Evolutionary conservation across 305 asterid species (phyloP).

Genomic region (Striga hermonthica): DNA sequence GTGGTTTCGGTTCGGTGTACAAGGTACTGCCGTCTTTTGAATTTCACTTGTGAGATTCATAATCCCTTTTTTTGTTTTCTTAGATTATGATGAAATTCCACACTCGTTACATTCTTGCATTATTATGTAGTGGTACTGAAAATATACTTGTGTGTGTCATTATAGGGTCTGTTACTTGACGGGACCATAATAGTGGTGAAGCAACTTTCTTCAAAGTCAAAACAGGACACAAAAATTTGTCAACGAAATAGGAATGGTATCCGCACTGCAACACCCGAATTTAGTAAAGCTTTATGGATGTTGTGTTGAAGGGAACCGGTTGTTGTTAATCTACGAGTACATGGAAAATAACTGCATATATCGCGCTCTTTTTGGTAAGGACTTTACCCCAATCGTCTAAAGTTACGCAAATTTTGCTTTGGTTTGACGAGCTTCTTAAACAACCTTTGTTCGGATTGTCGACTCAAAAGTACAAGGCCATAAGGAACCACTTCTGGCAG

Average conservation of each 20-base stretch:
- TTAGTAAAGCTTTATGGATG: constrained; percentile 89
- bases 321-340: constrained; percentile 76
- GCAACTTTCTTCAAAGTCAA: constrained; percentile 88
- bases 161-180: constrained; percentile 73
- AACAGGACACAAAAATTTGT: constrained; percentile 87
- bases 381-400: constrained; percentile 19
- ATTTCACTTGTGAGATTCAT: background rate
- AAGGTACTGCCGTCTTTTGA: constrained; percentile 49
- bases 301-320: constrained; percentile 83
- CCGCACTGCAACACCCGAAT: constrained; percentile 76
- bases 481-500: constrained; percentile 87
- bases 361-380: constrained; percentile 75
- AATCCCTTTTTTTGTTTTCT: background rate
- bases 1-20: constrained; percentile 91
- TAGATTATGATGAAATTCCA: background rate
- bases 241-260: constrained; percentile 85
- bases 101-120: constrained; percentile 6
- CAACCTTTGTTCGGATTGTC: no score
- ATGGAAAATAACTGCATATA: constrained; percentile 86
- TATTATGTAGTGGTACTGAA: no score
- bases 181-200: constrained; percentile 90
- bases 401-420: background rate
- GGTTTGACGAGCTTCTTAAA: constrained; percentile 17
- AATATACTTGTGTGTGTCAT: constrained; percentile 6
- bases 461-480: constrained; percentile 54